These are phyloP conservation scores for Dactylellina sp. DNA, from an alignment of 2,329 filamentous ascomycete species.

Conservation along the genomic window DNA sequence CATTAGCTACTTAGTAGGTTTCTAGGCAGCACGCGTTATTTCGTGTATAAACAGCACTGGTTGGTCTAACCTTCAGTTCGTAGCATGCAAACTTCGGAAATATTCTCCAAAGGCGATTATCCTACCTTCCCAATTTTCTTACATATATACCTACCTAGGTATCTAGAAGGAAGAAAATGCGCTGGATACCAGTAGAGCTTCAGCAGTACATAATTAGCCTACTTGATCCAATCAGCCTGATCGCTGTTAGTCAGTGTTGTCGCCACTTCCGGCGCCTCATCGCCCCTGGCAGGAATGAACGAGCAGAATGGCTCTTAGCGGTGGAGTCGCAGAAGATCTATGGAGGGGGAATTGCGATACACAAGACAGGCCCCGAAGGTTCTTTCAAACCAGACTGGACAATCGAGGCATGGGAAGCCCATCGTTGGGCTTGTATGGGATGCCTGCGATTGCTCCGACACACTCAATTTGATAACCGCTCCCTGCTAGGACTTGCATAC, in stretches of 20 bases:
- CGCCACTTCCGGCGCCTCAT: conserved; percentile 35
- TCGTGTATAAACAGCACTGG: too few species aligned
- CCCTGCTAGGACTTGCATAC: conserved; percentile 43
- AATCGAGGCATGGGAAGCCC: conserved; percentile 19
- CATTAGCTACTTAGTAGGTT: too few species aligned
- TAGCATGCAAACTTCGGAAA: too few species aligned
- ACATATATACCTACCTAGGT: too few species aligned
- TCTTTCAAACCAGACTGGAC: conserved; percentile 33
- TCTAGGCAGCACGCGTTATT: too few species aligned
- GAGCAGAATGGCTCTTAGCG: conserved; percentile 46
- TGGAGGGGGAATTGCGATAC: conserved; percentile 16
- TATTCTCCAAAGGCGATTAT: too few species aligned
- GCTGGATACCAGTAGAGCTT: conserved; percentile 43
- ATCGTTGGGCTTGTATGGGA: conserved; percentile 48
- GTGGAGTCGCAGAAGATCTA: conserved; percentile 32
- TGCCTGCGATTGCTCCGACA: conserved; percentile 52
- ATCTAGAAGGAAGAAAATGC: neutral
- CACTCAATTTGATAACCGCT: conserved; percentile 51
- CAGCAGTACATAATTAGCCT: conserved; percentile 45
- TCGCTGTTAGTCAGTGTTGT: conserved; percentile 36
- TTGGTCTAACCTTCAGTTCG: too few species aligned
- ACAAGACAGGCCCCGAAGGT: conserved; percentile 8
- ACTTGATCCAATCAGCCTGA: conserved; percentile 50
- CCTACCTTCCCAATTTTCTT: too few species aligned
- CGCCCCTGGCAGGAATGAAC: conserved; percentile 19